phyloP scores from a whole-genome alignment of 176 grass and related monocot genomes.

The Lolium rigidum region DNA sequence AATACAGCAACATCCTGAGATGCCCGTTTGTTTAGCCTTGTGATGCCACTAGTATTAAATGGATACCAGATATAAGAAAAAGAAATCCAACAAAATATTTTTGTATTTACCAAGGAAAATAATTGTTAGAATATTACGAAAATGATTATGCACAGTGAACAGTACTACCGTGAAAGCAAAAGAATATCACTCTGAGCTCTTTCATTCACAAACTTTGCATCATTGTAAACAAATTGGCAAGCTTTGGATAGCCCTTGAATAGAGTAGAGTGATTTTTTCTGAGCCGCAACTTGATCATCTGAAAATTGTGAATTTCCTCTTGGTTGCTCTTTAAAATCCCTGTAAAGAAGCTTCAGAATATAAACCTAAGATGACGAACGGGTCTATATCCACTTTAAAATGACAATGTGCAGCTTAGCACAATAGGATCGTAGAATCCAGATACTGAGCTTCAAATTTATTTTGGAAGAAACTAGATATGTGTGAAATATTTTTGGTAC shows the following conservation, averaged over 20 bases:
- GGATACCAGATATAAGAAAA: conserved; percentile 27
- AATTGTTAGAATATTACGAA: background rate
- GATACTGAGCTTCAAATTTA: background rate
- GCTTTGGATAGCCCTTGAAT: conserved; percentile 77
- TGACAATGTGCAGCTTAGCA: conserved; percentile 20
- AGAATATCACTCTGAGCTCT: conserved; percentile 90
- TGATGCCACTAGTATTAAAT: conserved; percentile 74
- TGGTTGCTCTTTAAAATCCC: conserved; percentile 40
- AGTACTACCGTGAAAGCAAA: conserved; percentile 85
- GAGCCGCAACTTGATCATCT: conserved; percentile 38
- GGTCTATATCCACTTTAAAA: background rate
- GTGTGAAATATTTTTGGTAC: background rate
- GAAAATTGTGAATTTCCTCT: conserved; percentile 47
- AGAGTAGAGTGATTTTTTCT: conserved; percentile 50
- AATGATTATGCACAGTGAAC: background rate
- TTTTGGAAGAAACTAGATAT: conserved; percentile 9
- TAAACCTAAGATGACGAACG: background rate
- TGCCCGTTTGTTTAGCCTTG: conserved; percentile 88
- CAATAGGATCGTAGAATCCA: background rate
- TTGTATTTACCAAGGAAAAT: background rate
- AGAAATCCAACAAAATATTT: background rate
- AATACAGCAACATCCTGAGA: conserved; percentile 90
- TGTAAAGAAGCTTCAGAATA: conserved; percentile 35
- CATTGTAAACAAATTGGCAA: conserved; percentile 89
- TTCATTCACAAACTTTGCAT: conserved; percentile 99